phyloP scores from a whole-genome alignment of 352 stramenopile species.

The Globisporangium solare region DNA sequence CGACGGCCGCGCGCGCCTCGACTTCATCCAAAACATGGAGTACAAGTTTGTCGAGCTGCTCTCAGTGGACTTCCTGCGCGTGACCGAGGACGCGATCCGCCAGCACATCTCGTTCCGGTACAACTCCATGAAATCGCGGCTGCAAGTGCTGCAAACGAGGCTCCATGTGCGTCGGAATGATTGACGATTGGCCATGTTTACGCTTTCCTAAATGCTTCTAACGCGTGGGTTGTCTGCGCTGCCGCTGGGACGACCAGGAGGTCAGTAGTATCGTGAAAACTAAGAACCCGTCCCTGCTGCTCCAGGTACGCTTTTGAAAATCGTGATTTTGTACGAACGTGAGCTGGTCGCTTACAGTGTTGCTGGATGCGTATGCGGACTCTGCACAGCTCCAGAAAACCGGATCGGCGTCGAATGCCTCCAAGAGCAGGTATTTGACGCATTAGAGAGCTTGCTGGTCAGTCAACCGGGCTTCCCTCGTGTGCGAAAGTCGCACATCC shows the following conservation, averaged over 20 bases:
- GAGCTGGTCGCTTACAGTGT: no score
- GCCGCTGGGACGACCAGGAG: conserved; percentile 27
- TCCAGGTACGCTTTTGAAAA: conserved; percentile 62
- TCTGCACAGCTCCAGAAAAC: conserved; percentile 57
- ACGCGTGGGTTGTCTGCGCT: conserved; percentile 14
- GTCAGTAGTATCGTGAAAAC: conserved; percentile 94
- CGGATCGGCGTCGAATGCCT: conserved; percentile 27
- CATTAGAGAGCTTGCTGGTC: conserved; percentile 27
- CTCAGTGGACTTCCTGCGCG: conserved; percentile 88
- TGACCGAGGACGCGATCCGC: conserved; percentile 85
- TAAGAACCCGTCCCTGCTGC: conserved; percentile 91
- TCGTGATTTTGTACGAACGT: no score
- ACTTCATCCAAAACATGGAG: conserved; percentile 97
- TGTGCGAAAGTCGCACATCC: no score
- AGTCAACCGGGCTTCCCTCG: not conserved
- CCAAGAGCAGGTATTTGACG: conserved; percentile 58
- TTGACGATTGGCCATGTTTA: no score
- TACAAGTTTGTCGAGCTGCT: conserved; percentile 96
- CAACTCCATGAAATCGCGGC: conserved; percentile 91
- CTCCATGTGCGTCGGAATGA: conserved; percentile 55
- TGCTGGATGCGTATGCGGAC: not conserved
- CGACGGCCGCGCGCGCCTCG: conserved; percentile 86
- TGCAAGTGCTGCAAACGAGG: conserved; percentile 89
- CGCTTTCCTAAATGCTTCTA: not conserved
- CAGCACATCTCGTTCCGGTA: conserved; percentile 93